Base-by-base conservation (phyloP, 2,329 filamentous ascomycete species). In the Malbranchea zuffiana region DNA sequence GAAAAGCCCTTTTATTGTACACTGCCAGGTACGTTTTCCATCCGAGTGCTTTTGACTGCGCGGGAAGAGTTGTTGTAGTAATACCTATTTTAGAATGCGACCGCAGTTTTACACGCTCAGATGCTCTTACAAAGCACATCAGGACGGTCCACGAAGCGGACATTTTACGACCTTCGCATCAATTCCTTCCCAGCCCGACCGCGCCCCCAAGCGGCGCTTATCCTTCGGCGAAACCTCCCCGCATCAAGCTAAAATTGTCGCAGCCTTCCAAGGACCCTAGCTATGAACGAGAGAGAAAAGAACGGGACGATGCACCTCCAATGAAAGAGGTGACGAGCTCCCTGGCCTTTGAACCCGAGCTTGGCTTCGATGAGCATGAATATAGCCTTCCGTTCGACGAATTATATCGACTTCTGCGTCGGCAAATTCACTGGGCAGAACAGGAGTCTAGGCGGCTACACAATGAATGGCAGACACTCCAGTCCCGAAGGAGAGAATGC, bases 1-100 rank as follows among this genome's bases (percentile, higher is more conserved):
- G 90, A 98, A 69, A 98, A 98, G 65, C 90, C 90, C 0, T 96
- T 96, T 57, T 95, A 94, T 64, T 98, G 90, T 61, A 83, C 86
- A 19, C 63, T 98, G 26, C 90, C 90, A 40, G 88, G 87, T 93
- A 71, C 45, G 71, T 49, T 17, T 42, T 39, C 6, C 25, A 7
- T 37, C 33, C 33, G 37, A 12, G 27, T 13, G 27, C 12, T 2
- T 12, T 31, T 4, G 18, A 11, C 12, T 34, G 29, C 15, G 3
- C 25, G 15, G 3, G 3, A 8, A 25, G 23, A 7, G 23, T 15
- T 7, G 27, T 11, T 10, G 13, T 15, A 24, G 30, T 12, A 16
- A 29, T 15, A 21, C 1, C 7, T 12, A 10, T 23, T 15, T 21
- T 50, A 93, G 90, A 98, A 72, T 98, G 90, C 63, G 90, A 98